Base-by-base conservation (phyloP, 2,329 filamentous ascomycete species). In the Periconia macrospinosa region DNA sequence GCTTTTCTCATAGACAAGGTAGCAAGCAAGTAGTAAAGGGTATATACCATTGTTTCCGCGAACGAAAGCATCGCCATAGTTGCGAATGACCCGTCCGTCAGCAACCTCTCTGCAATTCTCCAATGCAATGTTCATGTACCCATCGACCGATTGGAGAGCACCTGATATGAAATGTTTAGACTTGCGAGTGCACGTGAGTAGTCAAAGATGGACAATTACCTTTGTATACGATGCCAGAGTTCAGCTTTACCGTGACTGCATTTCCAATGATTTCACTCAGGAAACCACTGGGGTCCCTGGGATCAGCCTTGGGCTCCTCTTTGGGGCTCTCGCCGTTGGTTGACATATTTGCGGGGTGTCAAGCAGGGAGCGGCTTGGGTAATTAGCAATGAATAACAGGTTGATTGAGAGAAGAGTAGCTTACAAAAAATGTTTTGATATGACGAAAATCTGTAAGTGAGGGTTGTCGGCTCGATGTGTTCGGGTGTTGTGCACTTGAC, bases 51-150 rank as follows among this genome's bases (percentile, higher is more conserved):
- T 97, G 78, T 97, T 97, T 64, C 93, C 93, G 74, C 93, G 85
- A 53, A 97, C 90, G 74, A 97, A 97, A 6, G 93, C 91, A 80
- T 97, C 93, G 8, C 93, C 93, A 72, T 96, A 97, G 50, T 85
- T 89, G 67, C 90, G 84, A 66, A 89, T 84, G 76, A 93, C 86
- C 60, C 86, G 84, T 41, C 92, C 93, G 69, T 96, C 89, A 63
- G 97, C 89, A 65, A 88, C 92, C 77, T 99, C 94, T 61, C 91
- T 88, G 18, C 92, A 96, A 78, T 96, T 94, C 76, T 99, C 94
- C 30, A 99, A 84, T 13, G 94, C 93, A 73, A 99, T 97, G 78
- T 99, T 99, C 94, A 99, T 99, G 78, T 97, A 99, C 49, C 94
- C 94, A 75, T 99, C 94, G 47, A 99, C 93, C 0, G 92, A 96